Evolutionary conservation across 345 rosid species (phyloP), one percentile per base, ranked within the genome.

Genomic region (Citrus maxima): DNA sequence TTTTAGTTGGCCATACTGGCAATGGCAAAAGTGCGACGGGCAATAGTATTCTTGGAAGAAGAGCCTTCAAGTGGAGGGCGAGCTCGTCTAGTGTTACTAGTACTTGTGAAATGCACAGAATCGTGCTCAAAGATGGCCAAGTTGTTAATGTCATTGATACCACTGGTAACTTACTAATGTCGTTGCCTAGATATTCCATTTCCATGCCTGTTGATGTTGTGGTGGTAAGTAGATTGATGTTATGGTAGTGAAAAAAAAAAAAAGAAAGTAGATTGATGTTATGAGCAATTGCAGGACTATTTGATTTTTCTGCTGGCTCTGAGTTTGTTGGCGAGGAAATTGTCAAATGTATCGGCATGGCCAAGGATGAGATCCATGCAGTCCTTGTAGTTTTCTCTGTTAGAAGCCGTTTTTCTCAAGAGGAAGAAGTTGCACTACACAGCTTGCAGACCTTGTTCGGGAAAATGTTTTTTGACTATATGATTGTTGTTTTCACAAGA

Each of bases 11-110:
- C 7, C 95, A 93, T 71, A 92, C 98, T 0, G 98, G 99, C 0
- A 95, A 93, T 72, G 98, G 99, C 3, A 93, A 95, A 67, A 93
- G 99, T 78, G 97, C 99, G 0, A 95, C 97, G 0, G 99, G 96
- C 18, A 95, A 95, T 72, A 93, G 88, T 62, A 90, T 95, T 64
- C 88, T 93, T 2, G 98, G 97, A 25, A 82, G 80, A 70, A 92
- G 75, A 83, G 92, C 86, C 56, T 95, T 92, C 78, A 91, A 80
- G 85, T 90, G 94, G 10, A 90, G 88, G 84, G 86, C 88, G 65
- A 89, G 95, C 66, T 84, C 93, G 5, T 75, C 89, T 0, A 95
- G 93, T n/a, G 89, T 93, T 40, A 95, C 99, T 0, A 87, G 85
- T 46, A 89, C 92, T 19, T 92, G 90, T 63, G 90, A 93, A 82